Conservation (phyloP, 768 basidiomycete genomes). For the Trametes coccinea region DNA sequence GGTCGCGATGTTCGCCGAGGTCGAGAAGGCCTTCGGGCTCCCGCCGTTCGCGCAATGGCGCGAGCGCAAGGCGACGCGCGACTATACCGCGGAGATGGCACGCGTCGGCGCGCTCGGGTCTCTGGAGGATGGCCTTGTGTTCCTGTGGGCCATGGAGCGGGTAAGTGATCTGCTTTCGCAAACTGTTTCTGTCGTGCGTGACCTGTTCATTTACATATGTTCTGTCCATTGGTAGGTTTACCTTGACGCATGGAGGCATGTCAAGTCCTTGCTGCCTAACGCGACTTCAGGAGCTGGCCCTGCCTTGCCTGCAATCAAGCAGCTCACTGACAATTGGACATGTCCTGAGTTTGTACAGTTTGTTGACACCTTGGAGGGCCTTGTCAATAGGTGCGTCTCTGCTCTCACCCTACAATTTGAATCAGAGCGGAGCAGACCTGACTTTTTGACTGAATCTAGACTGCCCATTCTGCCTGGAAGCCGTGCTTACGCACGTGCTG, state of each 20-base stretch:
- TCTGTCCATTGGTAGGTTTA: conserved; percentile 50
- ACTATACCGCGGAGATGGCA: conserved; percentile 74
- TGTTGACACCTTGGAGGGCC: conserved; percentile 47
- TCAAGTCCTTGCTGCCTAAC: conserved; percentile 28
- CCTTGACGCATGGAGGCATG: conserved; percentile 64
- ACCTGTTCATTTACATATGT: neutral
- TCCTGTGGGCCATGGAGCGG: conserved; percentile 81
- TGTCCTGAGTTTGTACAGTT: conserved; percentile 52
- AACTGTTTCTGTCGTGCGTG: neutral
- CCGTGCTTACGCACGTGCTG: conserved; percentile 41
- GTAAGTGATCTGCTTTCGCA: conserved; percentile 35
- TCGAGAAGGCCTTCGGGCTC: conserved; percentile 46
- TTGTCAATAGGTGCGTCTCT: conserved; percentile 44
- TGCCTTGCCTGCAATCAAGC: conserved; percentile 35
- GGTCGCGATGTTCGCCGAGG: conserved; percentile 60
- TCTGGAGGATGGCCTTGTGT: conserved; percentile 64
- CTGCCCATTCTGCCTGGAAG: conserved; percentile 41
- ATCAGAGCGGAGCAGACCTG: neutral
- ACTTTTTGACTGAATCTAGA: conserved; percentile 20
- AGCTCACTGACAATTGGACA: conserved; percentile 68
- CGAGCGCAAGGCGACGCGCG: conserved; percentile 60
- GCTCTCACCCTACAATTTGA: neutral
- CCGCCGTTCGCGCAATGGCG: conserved; percentile 45
- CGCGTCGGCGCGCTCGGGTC: conserved; percentile 46
- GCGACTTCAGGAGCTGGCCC: neutral